Percentiles rank a stretch among this genome's conserved stretches.
These are phyloP conservation scores for Aspergillus uvarum DNA, from an alignment of 2,329 filamentous ascomycete species.

Conservation along the genomic window DNA sequence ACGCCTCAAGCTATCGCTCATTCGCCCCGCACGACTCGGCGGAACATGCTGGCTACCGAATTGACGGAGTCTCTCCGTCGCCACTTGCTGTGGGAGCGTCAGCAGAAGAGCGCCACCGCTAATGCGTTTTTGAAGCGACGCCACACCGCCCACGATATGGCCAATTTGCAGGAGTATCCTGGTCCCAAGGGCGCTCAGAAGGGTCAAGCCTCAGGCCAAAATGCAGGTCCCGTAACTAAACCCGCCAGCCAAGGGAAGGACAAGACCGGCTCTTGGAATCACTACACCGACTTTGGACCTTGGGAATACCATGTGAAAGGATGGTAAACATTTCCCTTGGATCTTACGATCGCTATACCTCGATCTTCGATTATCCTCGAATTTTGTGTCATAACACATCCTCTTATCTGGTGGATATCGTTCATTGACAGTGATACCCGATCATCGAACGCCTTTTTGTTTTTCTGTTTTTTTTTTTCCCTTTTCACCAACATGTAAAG, in stretches of 20 bases:
- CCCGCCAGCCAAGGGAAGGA: constrained; percentile 54
- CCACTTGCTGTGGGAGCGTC: constrained; percentile 90
- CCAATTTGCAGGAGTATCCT: constrained; percentile 80
- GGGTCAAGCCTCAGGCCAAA: constrained; percentile 20
- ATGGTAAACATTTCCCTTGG: constrained; percentile 59
- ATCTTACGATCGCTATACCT: not conserved
- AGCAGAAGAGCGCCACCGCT: constrained; percentile 86
- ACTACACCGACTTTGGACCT: constrained; percentile 81
- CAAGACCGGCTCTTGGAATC: constrained; percentile 75
- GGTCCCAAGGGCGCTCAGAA: constrained; percentile 59
- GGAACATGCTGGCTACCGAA: constrained; percentile 95
- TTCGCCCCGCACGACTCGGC: constrained; percentile 85
- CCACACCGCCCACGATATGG: constrained; percentile 87
- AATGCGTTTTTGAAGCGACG: constrained; percentile 86
- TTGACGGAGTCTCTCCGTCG: constrained; percentile 88
- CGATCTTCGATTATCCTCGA: constrained; percentile 9
- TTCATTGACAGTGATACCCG: constrained; percentile 26
- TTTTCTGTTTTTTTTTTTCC: constrained; percentile 17
- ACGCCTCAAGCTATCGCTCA: constrained; percentile 71
- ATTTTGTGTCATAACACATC: constrained; percentile 10
- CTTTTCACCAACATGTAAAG: constrained; percentile 17
- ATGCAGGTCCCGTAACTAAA: constrained; percentile 17
- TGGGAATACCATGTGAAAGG: constrained; percentile 82
- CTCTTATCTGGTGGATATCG: constrained; percentile 14
- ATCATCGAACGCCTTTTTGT: constrained; percentile 13